These are phyloP conservation scores for Colletotrichum musae DNA, from an alignment of 2,329 filamentous ascomycete genomes.

Conservation along the genomic window DNA sequence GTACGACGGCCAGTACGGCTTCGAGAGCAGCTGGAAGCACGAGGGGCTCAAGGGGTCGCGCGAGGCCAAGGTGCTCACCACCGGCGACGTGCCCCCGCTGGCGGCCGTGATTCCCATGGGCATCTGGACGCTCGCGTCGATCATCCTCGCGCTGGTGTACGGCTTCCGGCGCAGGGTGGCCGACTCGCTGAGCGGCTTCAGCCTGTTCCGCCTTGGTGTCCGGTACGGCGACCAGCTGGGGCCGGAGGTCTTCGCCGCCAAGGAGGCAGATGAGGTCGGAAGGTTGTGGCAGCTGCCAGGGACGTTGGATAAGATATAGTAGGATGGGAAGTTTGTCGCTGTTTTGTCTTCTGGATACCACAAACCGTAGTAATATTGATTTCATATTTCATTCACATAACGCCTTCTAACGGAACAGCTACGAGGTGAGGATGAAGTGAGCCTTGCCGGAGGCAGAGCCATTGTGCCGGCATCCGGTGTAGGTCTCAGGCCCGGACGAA, in stretches of 20 bases:
- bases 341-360: not conserved
- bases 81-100: not conserved
- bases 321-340: not conserved
- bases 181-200: constrained; percentile 12
- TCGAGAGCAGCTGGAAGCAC: not conserved
- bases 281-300: constrained; percentile 3
- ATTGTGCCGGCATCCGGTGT: no score
- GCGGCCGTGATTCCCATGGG: not conserved
- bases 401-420: no score
- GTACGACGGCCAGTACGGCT: constrained; percentile 8
- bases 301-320: not conserved
- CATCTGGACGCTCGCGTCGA: not conserved
- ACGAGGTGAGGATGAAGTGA: no score
- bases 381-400: not conserved
- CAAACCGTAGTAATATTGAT: not conserved
- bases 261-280: constrained; percentile 3
- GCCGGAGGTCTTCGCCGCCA: not conserved
- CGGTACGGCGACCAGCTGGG: not conserved
- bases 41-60: not conserved
- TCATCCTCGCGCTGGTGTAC: not conserved
- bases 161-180: constrained; percentile 3
- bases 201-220: constrained; percentile 5
- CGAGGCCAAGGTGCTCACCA: constrained; percentile 10
- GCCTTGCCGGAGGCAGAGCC: no score
- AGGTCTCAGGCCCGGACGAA: no score